Evolutionary conservation across 129 eudicot genomes (phyloP).

Genomic region (Silybum marianum): DNA sequence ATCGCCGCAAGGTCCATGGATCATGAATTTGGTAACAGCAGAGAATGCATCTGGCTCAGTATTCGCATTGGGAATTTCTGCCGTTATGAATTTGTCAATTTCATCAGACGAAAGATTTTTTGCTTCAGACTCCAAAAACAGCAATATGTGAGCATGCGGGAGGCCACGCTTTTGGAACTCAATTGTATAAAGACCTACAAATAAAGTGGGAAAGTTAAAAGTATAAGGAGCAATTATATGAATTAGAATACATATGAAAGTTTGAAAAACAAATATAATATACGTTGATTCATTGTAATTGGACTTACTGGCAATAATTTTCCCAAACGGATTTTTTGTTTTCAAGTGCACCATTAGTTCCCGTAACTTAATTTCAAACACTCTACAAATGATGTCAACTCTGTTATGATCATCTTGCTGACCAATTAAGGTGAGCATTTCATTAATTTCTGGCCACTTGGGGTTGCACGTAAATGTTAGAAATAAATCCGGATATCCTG

Average conservation of each 20-base stretch:
- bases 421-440: background rate
- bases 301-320: background rate
- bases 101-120: background rate
- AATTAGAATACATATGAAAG: background rate
- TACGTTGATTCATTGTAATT: no score
- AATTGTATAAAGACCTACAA: conserved; percentile 9
- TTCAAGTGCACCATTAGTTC: background rate
- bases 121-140: background rate
- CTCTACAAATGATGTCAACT: background rate
- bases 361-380: background rate
- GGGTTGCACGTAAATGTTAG: no score
- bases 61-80: background rate
- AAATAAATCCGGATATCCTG: background rate
- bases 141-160: background rate
- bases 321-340: background rate
- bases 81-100: background rate
- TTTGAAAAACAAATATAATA: background rate
- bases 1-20: conserved; percentile 12
- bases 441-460: background rate
- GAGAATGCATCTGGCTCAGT: background rate
- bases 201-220: background rate
- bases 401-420: background rate
- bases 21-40: background rate
- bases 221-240: no score
- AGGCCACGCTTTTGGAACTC: background rate